These are phyloP conservation scores for Bryoerythrophyllum caledonicum DNA, from an alignment of 225 moss, liverwort and hornwort genomes.

Conservation along the genomic window DNA sequence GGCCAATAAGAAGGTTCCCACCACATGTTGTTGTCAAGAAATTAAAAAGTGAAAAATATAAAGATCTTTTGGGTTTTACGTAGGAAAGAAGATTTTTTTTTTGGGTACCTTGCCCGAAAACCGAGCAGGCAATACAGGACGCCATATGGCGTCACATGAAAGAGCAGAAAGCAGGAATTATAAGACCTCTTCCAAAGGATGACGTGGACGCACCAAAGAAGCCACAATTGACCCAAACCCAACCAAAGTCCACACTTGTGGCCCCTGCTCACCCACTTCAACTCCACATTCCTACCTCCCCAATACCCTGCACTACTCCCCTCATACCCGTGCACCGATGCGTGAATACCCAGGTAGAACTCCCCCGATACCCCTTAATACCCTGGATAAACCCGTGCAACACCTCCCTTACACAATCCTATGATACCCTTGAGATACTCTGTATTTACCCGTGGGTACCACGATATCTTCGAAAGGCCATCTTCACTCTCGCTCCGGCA, in stretches of 20 bases:
- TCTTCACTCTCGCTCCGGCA: not conserved
- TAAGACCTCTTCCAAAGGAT: not conserved
- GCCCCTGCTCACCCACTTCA: not conserved
- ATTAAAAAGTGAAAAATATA: too few species aligned
- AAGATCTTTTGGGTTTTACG: too few species aligned
- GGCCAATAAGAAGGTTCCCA: too few species aligned
- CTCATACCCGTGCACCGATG: not conserved
- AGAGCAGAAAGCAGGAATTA: not conserved
- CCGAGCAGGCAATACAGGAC: too few species aligned
- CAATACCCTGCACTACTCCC: too few species aligned
- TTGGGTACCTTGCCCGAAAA: too few species aligned
- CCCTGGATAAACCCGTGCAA: too few species aligned
- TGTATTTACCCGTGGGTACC: not conserved
- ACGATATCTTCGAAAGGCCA: not conserved
- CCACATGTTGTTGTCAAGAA: too few species aligned
- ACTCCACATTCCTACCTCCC: not conserved
- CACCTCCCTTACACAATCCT: not conserved
- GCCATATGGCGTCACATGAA: not conserved
- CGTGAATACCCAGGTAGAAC: not conserved
- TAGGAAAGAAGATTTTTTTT: too few species aligned
- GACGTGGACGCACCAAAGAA: not conserved
- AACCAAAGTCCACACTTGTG: not conserved
- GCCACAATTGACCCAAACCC: not conserved
- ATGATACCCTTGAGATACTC: not conserved
- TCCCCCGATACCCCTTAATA: not conserved